Conservation (phyloP, 352 stramenopile genomes). For the Pythium brachiatum region DNA sequence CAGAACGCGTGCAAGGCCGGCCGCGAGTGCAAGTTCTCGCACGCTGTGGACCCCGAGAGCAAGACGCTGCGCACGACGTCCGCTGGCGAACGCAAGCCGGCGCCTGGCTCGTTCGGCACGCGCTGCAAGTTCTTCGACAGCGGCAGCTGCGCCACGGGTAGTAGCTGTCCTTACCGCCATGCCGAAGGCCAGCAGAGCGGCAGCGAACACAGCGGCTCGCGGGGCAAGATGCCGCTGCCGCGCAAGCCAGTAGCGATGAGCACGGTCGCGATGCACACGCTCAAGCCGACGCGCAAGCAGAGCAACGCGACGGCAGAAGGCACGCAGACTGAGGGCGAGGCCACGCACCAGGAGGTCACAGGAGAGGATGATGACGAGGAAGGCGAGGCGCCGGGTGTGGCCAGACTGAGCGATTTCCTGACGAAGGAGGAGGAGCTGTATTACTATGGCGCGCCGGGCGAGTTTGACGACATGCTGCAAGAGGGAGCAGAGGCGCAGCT, state of each 20-base stretch:
- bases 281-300: slow-evolving; percentile 30
- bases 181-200: slow-evolving; percentile 23
- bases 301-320: slow-evolving; percentile 16
- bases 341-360: slow-evolving; percentile 11
- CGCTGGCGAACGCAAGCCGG: slow-evolving; percentile 38
- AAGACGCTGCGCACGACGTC: slow-evolving; percentile 20
- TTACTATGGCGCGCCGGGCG: slow-evolving; percentile 74
- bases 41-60: slow-evolving; percentile 28
- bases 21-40: slow-evolving; percentile 66
- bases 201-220: slow-evolving; percentile 2
- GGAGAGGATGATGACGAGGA: slow-evolving; percentile 35
- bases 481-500: slow-evolving; percentile 13
- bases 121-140: slow-evolving; percentile 76
- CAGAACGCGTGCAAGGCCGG: slow-evolving; percentile 58
- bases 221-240: neutral
- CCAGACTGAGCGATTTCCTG: slow-evolving; percentile 70
- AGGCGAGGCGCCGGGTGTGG: slow-evolving; percentile 33
- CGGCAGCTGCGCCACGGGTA: slow-evolving; percentile 55
- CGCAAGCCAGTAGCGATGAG: slow-evolving; percentile 18
- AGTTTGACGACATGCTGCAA: slow-evolving; percentile 42
- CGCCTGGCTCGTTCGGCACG: slow-evolving; percentile 43
- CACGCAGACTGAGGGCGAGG: slow-evolving; percentile 19
- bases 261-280: slow-evolving; percentile 33
- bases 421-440: slow-evolving; percentile 82
- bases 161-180: slow-evolving; percentile 71